Percentiles rank a stretch among this genome's conserved stretches.
Conservation (phyloP, 306 rosid genomes). For the Glycine soja region DNA sequence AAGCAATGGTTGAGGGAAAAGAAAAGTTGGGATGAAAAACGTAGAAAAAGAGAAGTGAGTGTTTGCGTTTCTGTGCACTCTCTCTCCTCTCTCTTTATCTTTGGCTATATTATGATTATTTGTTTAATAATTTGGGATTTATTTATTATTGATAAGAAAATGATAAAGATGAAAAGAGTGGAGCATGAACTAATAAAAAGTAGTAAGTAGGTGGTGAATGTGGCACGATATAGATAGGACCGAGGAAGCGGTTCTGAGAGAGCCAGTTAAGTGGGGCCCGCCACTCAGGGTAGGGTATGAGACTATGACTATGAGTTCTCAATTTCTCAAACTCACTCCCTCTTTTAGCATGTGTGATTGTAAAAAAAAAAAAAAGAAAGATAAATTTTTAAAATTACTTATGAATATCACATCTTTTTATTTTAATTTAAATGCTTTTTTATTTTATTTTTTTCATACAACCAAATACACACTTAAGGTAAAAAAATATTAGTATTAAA, state of each 20-base stretch:
- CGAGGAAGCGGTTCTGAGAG: slow-evolving; percentile 41
- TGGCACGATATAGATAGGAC: slow-evolving; percentile 45
- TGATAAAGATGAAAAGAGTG: not conserved
- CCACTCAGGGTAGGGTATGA: not conserved
- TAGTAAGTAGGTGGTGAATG: slow-evolving; percentile 50
- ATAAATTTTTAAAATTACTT: no score
- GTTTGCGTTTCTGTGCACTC: not conserved
- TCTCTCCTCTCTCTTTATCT: slow-evolving; percentile 36
- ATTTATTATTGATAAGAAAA: not conserved
- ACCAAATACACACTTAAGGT: no score
- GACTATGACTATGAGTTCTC: not conserved
- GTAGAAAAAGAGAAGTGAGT: slow-evolving; percentile 11
- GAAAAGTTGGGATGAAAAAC: not conserved
- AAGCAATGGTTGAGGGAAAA: slow-evolving; percentile 15
- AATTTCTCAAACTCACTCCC: no score
- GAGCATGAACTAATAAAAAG: slow-evolving; percentile 23
- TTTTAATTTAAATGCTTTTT: no score
- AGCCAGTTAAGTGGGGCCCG: slow-evolving; percentile 36
- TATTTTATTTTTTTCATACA: no score
- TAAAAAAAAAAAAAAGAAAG: no score
- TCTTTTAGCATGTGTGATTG: no score
- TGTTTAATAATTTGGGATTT: not conserved
- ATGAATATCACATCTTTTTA: no score
- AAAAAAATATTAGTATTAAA: no score
- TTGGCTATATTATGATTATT: not conserved